Evolutionary conservation across 495 filamentous ascomycete genomes (phyloP).

Genomic region (Evernia prunastri): DNA sequence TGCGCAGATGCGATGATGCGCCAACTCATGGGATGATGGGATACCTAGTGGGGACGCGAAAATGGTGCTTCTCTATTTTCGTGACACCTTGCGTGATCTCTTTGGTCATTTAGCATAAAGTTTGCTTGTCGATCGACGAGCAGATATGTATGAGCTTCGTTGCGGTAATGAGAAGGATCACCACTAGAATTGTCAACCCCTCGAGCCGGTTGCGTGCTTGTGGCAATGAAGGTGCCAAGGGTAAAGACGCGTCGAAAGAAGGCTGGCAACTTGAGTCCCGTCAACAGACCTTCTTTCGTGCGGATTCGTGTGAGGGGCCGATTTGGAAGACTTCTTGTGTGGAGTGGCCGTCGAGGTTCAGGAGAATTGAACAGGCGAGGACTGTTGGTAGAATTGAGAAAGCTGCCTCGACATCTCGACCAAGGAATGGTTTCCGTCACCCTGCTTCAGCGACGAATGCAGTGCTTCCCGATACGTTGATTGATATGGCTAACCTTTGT

Average conservation of each 20-base stretch:
- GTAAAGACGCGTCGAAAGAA: too few species aligned
- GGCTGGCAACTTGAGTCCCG: too few species aligned
- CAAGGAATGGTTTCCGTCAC: background rate
- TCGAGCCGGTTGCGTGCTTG: background rate
- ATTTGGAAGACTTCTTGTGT: too few species aligned
- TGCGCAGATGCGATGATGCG: background rate
- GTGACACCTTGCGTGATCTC: background rate
- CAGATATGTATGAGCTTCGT: background rate
- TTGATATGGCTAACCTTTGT: too few species aligned
- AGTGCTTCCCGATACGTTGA: too few species aligned
- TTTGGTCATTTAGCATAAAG: background rate
- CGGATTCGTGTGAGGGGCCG: too few species aligned
- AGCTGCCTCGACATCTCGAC: background rate
- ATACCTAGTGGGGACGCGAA: background rate
- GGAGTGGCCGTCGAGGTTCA: too few species aligned
- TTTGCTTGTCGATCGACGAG: background rate
- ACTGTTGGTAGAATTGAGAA: too few species aligned
- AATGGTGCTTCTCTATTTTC: background rate
- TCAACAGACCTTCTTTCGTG: too few species aligned
- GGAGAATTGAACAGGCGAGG: too few species aligned
- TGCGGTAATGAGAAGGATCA: background rate
- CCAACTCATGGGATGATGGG: background rate
- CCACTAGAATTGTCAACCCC: background rate
- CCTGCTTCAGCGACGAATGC: too few species aligned
- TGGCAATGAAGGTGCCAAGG: too few species aligned